phyloP scores from a whole-genome alignment of 768 basidiomycete genomes.

The Russula earlei region DNA sequence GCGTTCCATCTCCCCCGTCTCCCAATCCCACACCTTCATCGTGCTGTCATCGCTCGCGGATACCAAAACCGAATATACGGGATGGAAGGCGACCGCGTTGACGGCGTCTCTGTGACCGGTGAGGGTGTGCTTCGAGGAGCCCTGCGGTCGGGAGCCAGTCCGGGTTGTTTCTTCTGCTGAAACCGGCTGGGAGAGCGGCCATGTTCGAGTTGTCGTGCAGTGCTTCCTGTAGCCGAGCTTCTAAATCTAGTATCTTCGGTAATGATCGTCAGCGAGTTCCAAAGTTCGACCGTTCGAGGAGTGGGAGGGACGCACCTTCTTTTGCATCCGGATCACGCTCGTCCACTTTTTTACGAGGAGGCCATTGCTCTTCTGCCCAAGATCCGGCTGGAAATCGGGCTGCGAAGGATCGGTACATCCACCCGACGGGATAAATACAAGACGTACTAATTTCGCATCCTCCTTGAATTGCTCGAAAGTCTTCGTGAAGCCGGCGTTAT shows the following conservation, averaged over 20 bases:
- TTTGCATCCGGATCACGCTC: slow-evolving; percentile 22
- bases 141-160: slow-evolving; percentile 46
- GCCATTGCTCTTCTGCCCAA: slow-evolving; percentile 20
- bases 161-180: slow-evolving; percentile 30
- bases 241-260: slow-evolving; percentile 51
- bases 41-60: slow-evolving; percentile 48
- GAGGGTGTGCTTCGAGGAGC: slow-evolving; percentile 34
- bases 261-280: neutral
- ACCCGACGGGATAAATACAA: neutral
- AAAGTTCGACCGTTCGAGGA: neutral
- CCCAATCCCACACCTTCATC: slow-evolving; percentile 57
- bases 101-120: slow-evolving; percentile 40
- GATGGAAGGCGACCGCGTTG: slow-evolving; percentile 47
- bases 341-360: slow-evolving; percentile 22
- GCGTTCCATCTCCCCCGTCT: slow-evolving; percentile 49
- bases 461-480: slow-evolving; percentile 28
- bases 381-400: slow-evolving; percentile 27
- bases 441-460: slow-evolving; percentile 21
- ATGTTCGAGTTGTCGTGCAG: slow-evolving; percentile 36
- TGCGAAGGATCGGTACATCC: slow-evolving; percentile 9
- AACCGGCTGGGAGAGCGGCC: slow-evolving; percentile 25
- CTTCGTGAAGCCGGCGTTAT: slow-evolving; percentile 27
- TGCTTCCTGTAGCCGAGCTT: slow-evolving; percentile 42
- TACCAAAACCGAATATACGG: slow-evolving; percentile 40
- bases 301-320: slow-evolving; percentile 15